Evolutionary conservation across 768 basidiomycete genomes (phyloP), one percentile per base, ranked within the genome.

Genomic region (Cystobasidium tubakii): DNA sequence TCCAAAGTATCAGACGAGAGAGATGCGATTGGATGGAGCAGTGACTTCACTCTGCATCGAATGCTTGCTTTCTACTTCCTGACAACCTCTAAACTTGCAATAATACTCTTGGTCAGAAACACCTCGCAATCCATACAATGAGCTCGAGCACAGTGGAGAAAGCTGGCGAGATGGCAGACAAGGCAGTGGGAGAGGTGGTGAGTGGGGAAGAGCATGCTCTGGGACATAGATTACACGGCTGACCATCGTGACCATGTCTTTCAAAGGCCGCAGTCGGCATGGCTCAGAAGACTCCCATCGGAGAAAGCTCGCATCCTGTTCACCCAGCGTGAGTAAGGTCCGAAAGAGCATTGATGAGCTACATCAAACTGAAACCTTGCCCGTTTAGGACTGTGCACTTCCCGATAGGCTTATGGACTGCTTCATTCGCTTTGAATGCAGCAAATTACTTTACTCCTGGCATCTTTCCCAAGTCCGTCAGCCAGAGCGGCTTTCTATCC

Each of bases 371-470:
- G n/a, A n/a, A n/a, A n/a, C n/a, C n/a, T n/a, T n/a, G n/a, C n/a
- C n/a, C n/a, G n/a, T n/a, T n/a, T n/a, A n/a, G n/a, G 15, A 43
- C 36, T 42, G 39, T 42, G 21, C 77, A 79, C 75, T 77, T 78
- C 73, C 79, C 80, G 34, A 77, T 80, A 36, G 77, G 78, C 10
- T 66, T 78, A 34, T 69, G 75, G 23, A 72, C 74, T 13, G 73
- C 73, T 60, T 70, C 79, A 12, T 80, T 80, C 73, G 75, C 74
- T 3, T 53, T 80, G 53, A 75, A 79, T 44, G 55, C 79, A 1
- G 70, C 79, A 63, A 76, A 77, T 70, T 50, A 79, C 65, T 74
- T 79, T 12, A 80, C 80, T 21, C 69, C 69, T 25, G 69, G 69
- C 1, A 34, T 73, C 29, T 62, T 80, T 27, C 73, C 79, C 9